These are phyloP conservation scores for Penicillium sp. DNA, from an alignment of 2,329 filamentous ascomycete species.

Conservation along the genomic window DNA sequence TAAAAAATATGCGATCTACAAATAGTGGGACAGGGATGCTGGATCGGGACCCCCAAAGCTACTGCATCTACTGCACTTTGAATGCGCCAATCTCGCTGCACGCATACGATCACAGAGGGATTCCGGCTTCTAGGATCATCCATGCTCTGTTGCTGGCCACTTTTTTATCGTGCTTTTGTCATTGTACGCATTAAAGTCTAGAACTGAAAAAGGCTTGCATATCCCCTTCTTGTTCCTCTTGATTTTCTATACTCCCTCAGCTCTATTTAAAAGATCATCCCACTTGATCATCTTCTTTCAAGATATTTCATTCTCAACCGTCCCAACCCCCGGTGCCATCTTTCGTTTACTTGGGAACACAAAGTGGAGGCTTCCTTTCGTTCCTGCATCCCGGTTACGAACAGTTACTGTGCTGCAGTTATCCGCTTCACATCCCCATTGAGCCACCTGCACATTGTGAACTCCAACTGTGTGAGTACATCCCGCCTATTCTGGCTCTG, in stretches of 20 bases:
- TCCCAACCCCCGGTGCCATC: conserved; percentile 5
- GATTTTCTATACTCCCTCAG: not conserved
- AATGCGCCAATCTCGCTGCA: conserved; percentile 10
- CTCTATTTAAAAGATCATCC: conserved; percentile 8
- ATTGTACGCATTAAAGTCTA: conserved; percentile 6
- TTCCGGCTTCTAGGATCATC: conserved; percentile 18
- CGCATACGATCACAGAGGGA: conserved; percentile 15
- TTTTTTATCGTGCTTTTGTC: conserved; percentile 10
- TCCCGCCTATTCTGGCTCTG: not conserved
- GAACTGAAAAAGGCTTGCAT: conserved; percentile 17
- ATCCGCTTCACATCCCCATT: conserved; percentile 10
- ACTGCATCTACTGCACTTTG: conserved; percentile 12
- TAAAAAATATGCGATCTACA: conserved; percentile 13
- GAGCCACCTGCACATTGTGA: conserved; percentile 6
- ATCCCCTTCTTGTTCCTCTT: conserved; percentile 1
- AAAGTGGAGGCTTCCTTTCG: conserved; percentile 8
- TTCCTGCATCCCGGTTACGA: conserved; percentile 19
- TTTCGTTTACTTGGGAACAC: conserved; percentile 1
- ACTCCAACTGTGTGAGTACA: conserved; percentile 12
- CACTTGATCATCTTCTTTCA: conserved; percentile 4
- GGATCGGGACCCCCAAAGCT: conserved; percentile 9
- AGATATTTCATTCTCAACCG: conserved; percentile 6
- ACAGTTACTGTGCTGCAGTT: conserved; percentile 14
- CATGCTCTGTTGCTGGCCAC: conserved; percentile 10
- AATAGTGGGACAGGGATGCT: conserved; percentile 6